Evolutionary conservation across 2,329 filamentous ascomycete genomes (phyloP), one percentile per base, ranked within the genome.

Genomic region (Microcyclospora tardicrescens): DNA sequence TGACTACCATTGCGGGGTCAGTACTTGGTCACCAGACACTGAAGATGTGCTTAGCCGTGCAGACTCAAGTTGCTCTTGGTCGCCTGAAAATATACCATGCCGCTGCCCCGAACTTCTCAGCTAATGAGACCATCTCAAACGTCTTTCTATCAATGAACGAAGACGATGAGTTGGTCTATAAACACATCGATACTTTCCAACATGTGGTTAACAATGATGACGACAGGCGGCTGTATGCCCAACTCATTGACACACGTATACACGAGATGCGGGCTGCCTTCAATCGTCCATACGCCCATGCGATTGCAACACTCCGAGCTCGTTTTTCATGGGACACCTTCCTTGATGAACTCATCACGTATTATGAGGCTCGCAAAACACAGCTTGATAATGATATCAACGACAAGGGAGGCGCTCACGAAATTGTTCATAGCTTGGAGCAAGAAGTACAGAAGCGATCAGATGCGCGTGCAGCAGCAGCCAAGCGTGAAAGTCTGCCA

Each of bases 241-340:
- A 43, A 13, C 37, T 43, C 5, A 35, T 50, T 19, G 31, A 41
- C 5, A 32, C 38, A 15, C 37, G 53, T 12, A 41, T 46, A 29
- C 16, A 33, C 29, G 41, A 28, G 39, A 46, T 45, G 30, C 41
- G 36, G 36, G 33, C 27, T 15, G 36, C 39, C 2, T 46, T 44
- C 14, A 37, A 39, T 32, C 42, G 37, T 13, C 36, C 16, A 2
- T 52, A 53, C 2, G 38, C 51, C 2, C 53, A 67, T 11, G 64
- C 70, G 32, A 52, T 71, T 16, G 61, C 63, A 2, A 52, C 48
- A 1, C 45, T 79, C 5, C 60, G 63, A 28, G 50, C 54, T 2
- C 44, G 50, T 2, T 79, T 68, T 49, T 60, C 64, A 2, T 77
- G 72, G 72, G 47, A 60, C 0, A 48, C 55, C 2, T 71, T 75